Conservation (phyloP, 1,284 basidiomycete genomes). For the Cyathus olla region DNA sequence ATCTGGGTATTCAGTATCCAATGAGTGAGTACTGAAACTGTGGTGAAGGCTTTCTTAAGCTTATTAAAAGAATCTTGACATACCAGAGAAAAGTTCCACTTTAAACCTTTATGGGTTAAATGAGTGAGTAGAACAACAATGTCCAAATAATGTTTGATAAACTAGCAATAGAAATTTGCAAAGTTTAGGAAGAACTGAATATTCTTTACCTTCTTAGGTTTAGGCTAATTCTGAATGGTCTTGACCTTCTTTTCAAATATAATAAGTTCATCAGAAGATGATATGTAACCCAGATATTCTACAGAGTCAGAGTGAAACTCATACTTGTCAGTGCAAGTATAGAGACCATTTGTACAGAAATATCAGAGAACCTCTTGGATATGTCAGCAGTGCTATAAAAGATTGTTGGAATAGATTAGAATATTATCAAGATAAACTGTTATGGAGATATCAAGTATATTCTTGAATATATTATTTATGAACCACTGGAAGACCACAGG, state of each 20-base stretch:
- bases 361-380: no score
- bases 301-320: no score
- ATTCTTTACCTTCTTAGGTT: not conserved
- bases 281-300: no score
- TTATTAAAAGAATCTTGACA: not conserved
- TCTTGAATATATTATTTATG: no score
- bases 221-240: not conserved
- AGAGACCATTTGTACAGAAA: no score
- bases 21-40: constrained; percentile 2
- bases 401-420: no score
- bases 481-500: no score
- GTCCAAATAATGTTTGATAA: not conserved
- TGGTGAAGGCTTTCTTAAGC: constrained; percentile 1
- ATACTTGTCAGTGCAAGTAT: no score
- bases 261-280: not conserved
- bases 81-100: not conserved
- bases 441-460: no score
- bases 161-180: not conserved
- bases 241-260: not conserved
- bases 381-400: no score
- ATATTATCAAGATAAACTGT: no score
- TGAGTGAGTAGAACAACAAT: not conserved
- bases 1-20: not conserved
- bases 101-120: not conserved
- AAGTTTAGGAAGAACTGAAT: not conserved